These are phyloP conservation scores for Clausena lansium DNA, from an alignment of 345 rosid genomes.

Conservation along the genomic window DNA sequence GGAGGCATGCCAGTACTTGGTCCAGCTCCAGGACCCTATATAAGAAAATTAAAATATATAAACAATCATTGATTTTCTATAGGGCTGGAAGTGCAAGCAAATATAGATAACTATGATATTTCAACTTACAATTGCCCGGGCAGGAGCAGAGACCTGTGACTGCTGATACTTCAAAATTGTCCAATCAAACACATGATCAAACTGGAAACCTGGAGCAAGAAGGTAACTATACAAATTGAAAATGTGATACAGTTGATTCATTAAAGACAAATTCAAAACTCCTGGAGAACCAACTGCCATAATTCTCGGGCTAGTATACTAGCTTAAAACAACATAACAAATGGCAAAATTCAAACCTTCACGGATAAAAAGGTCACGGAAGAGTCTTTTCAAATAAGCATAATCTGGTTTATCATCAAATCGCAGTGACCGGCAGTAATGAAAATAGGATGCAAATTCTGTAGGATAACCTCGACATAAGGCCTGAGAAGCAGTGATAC, in stretches of 20 bases:
- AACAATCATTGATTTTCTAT: neutral
- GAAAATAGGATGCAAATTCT: conserved; percentile 90
- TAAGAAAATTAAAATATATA: neutral
- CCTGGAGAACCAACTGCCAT: neutral
- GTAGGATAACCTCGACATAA: conserved; percentile 87
- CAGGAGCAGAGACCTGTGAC: conserved; percentile 60
- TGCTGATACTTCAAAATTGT: conserved; percentile 90
- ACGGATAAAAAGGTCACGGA: conserved; percentile 87
- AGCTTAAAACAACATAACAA: conserved; percentile 5
- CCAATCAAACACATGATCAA: conserved; percentile 92
- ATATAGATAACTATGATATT: conserved; percentile 1
- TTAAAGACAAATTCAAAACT: neutral
- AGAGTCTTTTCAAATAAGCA: conserved; percentile 82
- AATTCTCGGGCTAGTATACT: neutral
- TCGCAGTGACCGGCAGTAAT: conserved; percentile 82
- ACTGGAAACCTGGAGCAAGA: conserved; percentile 67
- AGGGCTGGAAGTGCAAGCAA: neutral
- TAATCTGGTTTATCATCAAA: conserved; percentile 93
- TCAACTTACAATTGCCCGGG: conserved; percentile 54
- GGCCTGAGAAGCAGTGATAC: conserved; percentile 37
- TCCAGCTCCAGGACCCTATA: conserved; percentile 72
- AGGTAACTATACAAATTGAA: conserved; percentile 5
- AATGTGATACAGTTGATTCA: conserved; percentile 15
- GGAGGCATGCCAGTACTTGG: conserved; percentile 74
- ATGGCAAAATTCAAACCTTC: conserved; percentile 58